Evolutionary conservation across 2,329 filamentous ascomycete species (phyloP), one percentile per base, ranked within the genome.

Genomic region (Diaporthe eres): DNA sequence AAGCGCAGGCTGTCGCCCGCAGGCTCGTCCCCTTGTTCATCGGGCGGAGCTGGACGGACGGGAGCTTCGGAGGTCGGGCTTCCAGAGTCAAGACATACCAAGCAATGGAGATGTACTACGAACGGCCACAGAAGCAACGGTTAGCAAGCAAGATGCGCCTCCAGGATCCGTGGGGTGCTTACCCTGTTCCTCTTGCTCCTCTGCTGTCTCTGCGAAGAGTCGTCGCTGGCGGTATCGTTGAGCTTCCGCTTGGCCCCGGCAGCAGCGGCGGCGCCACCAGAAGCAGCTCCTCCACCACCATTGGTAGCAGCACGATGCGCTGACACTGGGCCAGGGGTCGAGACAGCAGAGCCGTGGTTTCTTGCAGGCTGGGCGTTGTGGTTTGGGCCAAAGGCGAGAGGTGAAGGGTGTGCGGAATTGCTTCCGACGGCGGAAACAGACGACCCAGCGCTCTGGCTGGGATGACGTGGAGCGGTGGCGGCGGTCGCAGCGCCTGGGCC

Each of bases 101-200:
- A 57, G 90, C 90, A 78, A 92, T 91, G 17, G 90, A 91, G 75
- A 91, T 92, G 78, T 92, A 92, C 87, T 90, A 75, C n/a, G 34
- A 44, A 57, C 5, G 15, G 72, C 70, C 44, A 75, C 75, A 44
- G n/a, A 58, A 55, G 49, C 42, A 61, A 72, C 57, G 61, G 73
- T 77, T 51, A 77, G 75, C 61, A 34, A 28, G 55, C 22, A 39
- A 31, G 9, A 57, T 42, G 49, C 34, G 34, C 22, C 10, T 37
- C 37, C 39, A 44, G 55, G 8, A 15, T 37, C 12, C 8, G 28
- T 17, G 22, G 37, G 42, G 65, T 61, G 87, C 87, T 84, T 79
- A 90, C 88, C 81, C 90, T 84, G 78, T 92, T 92, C 76, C 90
- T 87, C 81, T 92, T 92, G 82, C 89, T 91, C 79, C 90, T 84